Evolutionary conservation across 1,139 yeast species (phyloP).

Genomic region (Schwanniomyces etchellsii): DNA sequence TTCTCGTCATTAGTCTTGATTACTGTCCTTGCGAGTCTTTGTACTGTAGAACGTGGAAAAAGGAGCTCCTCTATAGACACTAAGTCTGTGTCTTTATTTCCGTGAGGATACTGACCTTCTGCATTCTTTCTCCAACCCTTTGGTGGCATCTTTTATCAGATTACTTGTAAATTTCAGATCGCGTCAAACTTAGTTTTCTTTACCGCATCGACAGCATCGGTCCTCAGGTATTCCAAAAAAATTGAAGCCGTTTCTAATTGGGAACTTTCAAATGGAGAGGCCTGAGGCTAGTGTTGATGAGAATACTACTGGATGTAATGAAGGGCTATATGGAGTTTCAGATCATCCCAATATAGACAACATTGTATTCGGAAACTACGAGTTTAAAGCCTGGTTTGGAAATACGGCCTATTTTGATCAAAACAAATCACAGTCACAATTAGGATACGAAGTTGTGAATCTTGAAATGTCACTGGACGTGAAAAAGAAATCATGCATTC

Average conservation of each 20-base stretch:
- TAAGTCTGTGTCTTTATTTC: conserved; percentile 50
- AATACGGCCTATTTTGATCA: conserved; percentile 63
- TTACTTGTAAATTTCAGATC: no score
- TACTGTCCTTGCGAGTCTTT: conserved; percentile 48
- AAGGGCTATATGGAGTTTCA: conserved; percentile 48
- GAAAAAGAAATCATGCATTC: neutral
- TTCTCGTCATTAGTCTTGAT: conserved; percentile 25
- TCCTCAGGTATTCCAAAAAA: neutral
- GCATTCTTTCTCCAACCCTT: conserved; percentile 79
- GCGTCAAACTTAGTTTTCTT: no score
- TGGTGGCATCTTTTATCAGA: conserved; percentile 53
- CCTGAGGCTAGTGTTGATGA: neutral
- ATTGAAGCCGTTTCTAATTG: no score
- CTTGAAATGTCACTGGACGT: neutral
- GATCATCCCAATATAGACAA: conserved; percentile 55
- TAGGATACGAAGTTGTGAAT: conserved; percentile 23
- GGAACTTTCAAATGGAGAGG: neutral
- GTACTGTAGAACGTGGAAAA: conserved; percentile 61
- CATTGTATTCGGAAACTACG: conserved; percentile 60
- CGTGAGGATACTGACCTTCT: conserved; percentile 54
- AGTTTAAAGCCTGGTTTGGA: conserved; percentile 81
- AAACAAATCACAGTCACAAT: conserved; percentile 17
- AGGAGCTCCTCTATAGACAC: conserved; percentile 64
- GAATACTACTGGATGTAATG: neutral
- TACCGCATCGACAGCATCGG: no score